phyloP scores from a whole-genome alignment of 1,139 yeast genomes.

The Blastobotrys malaysiensis region DNA sequence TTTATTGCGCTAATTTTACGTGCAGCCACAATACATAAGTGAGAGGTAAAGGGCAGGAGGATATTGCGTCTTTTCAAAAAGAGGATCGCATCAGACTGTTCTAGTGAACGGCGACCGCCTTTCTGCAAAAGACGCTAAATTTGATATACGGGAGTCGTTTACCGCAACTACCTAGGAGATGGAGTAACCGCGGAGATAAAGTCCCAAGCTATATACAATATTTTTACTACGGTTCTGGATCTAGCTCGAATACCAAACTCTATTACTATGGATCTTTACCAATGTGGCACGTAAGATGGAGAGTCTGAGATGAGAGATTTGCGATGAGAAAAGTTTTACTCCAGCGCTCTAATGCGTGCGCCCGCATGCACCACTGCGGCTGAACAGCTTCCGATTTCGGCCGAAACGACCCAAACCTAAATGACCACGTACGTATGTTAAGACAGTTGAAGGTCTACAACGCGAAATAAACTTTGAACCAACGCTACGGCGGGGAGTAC shows the following conservation, averaged over 20 bases:
- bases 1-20: background rate
- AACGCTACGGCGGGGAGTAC: no score
- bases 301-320: background rate
- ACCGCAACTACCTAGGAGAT: constrained; percentile 15
- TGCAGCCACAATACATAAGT: background rate
- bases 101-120: background rate
- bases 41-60: background rate
- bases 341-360: background rate
- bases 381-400: background rate
- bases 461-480: no score
- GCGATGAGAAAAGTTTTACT: background rate
- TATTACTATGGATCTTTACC: background rate
- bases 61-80: background rate
- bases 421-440: no score
- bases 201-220: constrained; percentile 11
- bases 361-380: background rate
- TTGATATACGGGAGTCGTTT: constrained; percentile 20
- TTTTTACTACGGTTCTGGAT: background rate
- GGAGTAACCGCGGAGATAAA: constrained; percentile 19
- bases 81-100: constrained; percentile 4
- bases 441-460: no score
- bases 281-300: background rate
- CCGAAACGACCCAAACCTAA: background rate
- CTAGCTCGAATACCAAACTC: background rate
- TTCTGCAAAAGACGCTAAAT: constrained; percentile 1